Evolutionary conservation across 176 grass and related monocot species (phyloP).

Genomic region (Puccinellia tenuiflora): DNA sequence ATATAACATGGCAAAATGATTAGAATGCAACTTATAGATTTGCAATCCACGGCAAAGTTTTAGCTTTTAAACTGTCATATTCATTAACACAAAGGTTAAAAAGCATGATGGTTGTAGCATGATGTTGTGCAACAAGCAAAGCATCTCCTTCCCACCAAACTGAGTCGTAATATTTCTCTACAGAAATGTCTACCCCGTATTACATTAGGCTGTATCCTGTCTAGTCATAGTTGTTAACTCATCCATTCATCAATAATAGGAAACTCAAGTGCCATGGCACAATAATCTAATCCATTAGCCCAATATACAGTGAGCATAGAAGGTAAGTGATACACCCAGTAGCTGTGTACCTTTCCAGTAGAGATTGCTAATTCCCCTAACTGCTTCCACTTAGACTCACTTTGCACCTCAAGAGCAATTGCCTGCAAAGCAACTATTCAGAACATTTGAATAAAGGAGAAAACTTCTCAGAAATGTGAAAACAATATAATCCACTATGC

Average conservation of each 20-base stretch:
- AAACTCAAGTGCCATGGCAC: slow-evolving; percentile 2
- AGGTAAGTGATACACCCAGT: not conserved
- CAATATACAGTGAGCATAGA: not conserved
- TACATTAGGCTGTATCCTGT: not conserved
- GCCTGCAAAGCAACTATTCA: slow-evolving; percentile 45
- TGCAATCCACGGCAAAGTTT: not conserved
- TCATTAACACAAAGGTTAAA: slow-evolving; percentile 4
- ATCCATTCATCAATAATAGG: not conserved
- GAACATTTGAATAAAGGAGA: slow-evolving; percentile 9
- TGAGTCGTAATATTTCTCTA: not conserved
- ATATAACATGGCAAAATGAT: not conserved
- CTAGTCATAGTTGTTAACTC: not conserved
- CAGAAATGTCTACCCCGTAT: not conserved
- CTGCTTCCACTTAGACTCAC: slow-evolving; percentile 98
- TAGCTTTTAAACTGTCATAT: not conserved
- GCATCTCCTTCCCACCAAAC: not conserved
- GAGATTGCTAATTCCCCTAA: slow-evolving; percentile 93
- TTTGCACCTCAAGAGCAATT: slow-evolving; percentile 88
- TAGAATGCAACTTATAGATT: not conserved
- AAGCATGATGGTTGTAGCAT: not conserved
- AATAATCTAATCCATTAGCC: not conserved
- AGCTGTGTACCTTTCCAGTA: slow-evolving; percentile 66
- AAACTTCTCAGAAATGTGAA: not conserved
- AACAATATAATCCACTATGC: slow-evolving; percentile 29
- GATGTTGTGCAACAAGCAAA: not conserved